phyloP scores from a whole-genome alignment of 495 filamentous ascomycete species.

The Tuber umbilicatum region DNA sequence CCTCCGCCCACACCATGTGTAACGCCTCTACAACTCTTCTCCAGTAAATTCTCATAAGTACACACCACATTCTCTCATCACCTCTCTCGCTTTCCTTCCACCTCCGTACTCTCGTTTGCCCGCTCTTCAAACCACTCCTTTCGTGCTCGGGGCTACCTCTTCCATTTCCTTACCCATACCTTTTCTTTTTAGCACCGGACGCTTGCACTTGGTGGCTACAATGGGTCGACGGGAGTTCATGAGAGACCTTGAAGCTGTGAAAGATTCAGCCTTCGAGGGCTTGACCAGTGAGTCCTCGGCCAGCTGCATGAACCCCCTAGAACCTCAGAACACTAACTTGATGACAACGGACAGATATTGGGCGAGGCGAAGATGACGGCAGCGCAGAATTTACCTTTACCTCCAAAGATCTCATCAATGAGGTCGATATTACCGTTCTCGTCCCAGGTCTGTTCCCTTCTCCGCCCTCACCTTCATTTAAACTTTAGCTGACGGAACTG shows the following conservation, averaged over 20 bases:
- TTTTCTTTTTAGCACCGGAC: not conserved
- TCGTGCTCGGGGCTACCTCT: not conserved
- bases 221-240: not conserved
- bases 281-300: not conserved
- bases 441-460: constrained; percentile 49
- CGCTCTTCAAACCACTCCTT: not conserved
- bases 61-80: not conserved
- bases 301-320: not conserved
- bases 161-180: not conserved
- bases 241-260: not conserved
- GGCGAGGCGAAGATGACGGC: constrained; percentile 56
- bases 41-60: not conserved
- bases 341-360: constrained; percentile 41
- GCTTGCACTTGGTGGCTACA: not conserved
- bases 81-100: not conserved
- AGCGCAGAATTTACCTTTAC: constrained; percentile 55
- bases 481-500: constrained; percentile 36
- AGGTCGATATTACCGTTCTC: constrained; percentile 51
- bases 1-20: not conserved
- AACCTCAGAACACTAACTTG: not conserved
- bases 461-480: not conserved
- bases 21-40: not conserved
- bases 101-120: not conserved
- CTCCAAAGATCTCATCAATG: constrained; percentile 27
- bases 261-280: not conserved